Evolutionary conservation across 805 yeast species (phyloP).

Genomic region (Teunomyces barrocoloradensis): DNA sequence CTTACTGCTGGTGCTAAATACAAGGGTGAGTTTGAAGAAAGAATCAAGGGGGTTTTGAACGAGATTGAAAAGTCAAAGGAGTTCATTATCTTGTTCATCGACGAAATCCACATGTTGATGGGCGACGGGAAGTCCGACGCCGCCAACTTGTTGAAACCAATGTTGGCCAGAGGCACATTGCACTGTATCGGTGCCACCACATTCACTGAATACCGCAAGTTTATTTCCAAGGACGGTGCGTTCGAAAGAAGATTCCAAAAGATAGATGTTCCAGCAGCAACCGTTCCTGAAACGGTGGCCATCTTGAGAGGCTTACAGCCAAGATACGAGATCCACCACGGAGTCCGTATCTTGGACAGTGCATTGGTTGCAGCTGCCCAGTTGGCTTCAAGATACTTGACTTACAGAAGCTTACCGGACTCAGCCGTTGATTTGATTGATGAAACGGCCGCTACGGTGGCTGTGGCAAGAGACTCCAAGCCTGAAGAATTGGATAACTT

Average conservation of each 20-base stretch:
- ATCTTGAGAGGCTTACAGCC: slow-evolving; percentile 94
- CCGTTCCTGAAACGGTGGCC: slow-evolving; percentile 89
- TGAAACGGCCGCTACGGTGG: slow-evolving; percentile 94
- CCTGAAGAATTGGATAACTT: slow-evolving; percentile 94
- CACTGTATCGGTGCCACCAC: slow-evolving; percentile 99
- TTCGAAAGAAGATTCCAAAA: slow-evolving; percentile 98
- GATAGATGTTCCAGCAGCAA: slow-evolving; percentile 93
- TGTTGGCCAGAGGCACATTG: slow-evolving; percentile 92
- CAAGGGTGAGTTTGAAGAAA: slow-evolving; percentile 98
- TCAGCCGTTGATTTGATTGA: slow-evolving; percentile 96
- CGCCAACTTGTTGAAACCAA: slow-evolving; percentile 94
- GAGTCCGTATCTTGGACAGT: slow-evolving; percentile 91
- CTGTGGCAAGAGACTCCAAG: slow-evolving; percentile 96
- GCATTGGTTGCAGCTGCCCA: slow-evolving; percentile 94
- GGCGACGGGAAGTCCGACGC: slow-evolving; percentile 98
- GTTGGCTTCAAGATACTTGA: slow-evolving; percentile 88
- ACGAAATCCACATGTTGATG: slow-evolving; percentile 99
- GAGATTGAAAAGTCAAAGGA: slow-evolving; percentile 88
- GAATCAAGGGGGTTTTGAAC: slow-evolving; percentile 92
- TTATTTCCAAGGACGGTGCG: slow-evolving; percentile 95
- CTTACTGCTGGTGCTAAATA: slow-evolving; percentile 98
- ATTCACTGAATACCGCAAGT: slow-evolving; percentile 87
- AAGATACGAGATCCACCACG: slow-evolving; percentile 95
- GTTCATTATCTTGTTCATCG: slow-evolving; percentile 87
- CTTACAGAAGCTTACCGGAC: slow-evolving; percentile 94